Base-by-base conservation (phyloP, 129 eudicot genomes). In the Saussurea involucrata region DNA sequence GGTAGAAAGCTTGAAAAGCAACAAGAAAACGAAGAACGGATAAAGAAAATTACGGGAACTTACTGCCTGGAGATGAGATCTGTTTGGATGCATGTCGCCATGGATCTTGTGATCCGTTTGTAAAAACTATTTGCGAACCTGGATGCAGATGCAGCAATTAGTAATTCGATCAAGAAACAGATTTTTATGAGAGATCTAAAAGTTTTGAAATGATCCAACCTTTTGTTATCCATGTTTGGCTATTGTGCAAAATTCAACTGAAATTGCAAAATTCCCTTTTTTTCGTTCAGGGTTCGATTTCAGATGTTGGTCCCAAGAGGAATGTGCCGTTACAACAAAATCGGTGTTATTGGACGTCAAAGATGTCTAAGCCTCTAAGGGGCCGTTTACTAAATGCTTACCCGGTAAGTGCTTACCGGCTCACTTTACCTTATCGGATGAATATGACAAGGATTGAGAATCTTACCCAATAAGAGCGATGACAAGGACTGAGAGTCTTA, bases 1-100 rank as follows among this genome's bases (percentile, higher is more conserved):
- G 66, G 40, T 25, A 33, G 69, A 74, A 44, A 80, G 42, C 3
- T 58, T 36, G 72, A 8, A 58, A 73, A 78, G 58, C 24, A 40
- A 61, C 1, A 10, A 17, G 21, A 11, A 28, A 37, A 60, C 27
- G 13, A n/a, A 55, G 22, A 55, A 55, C 46, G 21, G 20, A 68
- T 29, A 6, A 21, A 57, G 6, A 68, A 18, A 28, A 60, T 32
- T 46, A 55, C 15, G 37, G 46, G 20, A 57, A 87, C 96, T 89
- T 84, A 92, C 97, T 83, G 29, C 83, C 81, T 69, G 92, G 86
- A 65, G 97, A 95, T 24, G 99, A 89, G 24, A 82, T 80, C 84
- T 92, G 96, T 77, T 95, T 95, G 72, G 99, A 95, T 80, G 99
- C 99, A 90, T 86, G 99, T 36, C 92, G 92, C 99, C 99, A 95